Percentiles rank a stretch among this genome's conserved stretches.
phyloP scores from a whole-genome alignment of 2,329 filamentous ascomycete genomes.

The Myriosclerotinia duriaeana region DNA sequence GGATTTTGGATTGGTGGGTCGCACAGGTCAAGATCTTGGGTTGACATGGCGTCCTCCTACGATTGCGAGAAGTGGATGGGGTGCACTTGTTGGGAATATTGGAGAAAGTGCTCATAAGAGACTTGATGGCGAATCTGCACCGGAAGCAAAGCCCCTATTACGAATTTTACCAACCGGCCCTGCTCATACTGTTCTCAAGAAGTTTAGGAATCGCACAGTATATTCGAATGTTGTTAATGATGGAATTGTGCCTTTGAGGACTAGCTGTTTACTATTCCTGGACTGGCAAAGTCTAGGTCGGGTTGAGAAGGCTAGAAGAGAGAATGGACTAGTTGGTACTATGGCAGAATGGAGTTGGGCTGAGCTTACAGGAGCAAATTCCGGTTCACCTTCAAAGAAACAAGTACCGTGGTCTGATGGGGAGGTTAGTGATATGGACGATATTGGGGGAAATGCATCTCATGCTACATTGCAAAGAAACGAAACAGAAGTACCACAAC shows the following conservation, averaged over 20 bases:
- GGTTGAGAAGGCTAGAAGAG: slow-evolving; percentile 89
- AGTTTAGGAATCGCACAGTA: slow-evolving; percentile 85
- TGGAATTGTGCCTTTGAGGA: slow-evolving; percentile 90
- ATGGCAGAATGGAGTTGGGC: slow-evolving; percentile 94
- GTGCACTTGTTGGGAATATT: slow-evolving; percentile 78
- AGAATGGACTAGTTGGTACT: slow-evolving; percentile 88
- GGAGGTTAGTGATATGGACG: slow-evolving; percentile 33
- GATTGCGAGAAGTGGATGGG: slow-evolving; percentile 82
- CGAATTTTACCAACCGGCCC: slow-evolving; percentile 89
- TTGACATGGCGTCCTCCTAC: slow-evolving; percentile 91
- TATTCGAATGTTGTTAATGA: slow-evolving; percentile 99
- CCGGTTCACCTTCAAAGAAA: slow-evolving; percentile 34
- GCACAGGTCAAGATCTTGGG: slow-evolving; percentile 91
- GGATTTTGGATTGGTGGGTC: slow-evolving; percentile 93
- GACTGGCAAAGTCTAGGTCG: slow-evolving; percentile 94
- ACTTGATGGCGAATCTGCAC: slow-evolving; percentile 61
- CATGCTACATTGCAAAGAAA: slow-evolving; percentile 47
- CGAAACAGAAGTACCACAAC: slow-evolving; percentile 65
- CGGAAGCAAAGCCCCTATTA: slow-evolving; percentile 83
- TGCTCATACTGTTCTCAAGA: slow-evolving; percentile 80
- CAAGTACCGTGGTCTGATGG: slow-evolving; percentile 30
- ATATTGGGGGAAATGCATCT: slow-evolving; percentile 36
- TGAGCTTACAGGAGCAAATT: slow-evolving; percentile 75
- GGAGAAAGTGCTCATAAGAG: slow-evolving; percentile 65
- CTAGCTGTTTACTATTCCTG: slow-evolving; percentile 92